These are phyloP conservation scores for Gloeophyllum trabeum DNA, from an alignment of 768 basidiomycete species.

Conservation along the genomic window DNA sequence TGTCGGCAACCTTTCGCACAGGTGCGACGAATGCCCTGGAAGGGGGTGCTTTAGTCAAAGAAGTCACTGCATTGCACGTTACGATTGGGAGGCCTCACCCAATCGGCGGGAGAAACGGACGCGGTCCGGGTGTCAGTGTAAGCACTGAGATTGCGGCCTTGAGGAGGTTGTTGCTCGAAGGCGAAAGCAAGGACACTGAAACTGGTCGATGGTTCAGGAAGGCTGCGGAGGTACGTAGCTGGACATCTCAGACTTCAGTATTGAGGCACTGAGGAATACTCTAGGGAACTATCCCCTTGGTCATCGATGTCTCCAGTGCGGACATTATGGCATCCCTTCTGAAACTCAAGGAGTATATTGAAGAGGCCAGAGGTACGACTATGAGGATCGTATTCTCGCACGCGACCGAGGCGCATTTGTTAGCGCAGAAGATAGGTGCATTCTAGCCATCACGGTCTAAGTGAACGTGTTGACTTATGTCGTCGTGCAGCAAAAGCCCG, in stretches of 20 bases:
- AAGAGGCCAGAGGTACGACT: conserved; percentile 26
- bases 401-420: conserved; percentile 52
- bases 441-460: conserved; percentile 5
- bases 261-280: conserved; percentile 4
- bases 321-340: conserved; percentile 77
- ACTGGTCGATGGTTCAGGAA: conserved; percentile 23
- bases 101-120: conserved; percentile 7
- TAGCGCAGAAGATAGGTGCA: conserved; percentile 54
- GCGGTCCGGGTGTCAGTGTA: conserved; percentile 31
- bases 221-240: conserved; percentile 18
- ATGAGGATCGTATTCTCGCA: conserved; percentile 56
- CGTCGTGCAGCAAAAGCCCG: conserved; percentile 8
- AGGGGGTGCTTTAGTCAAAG: conserved; percentile 28
- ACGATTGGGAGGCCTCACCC: conserved; percentile 19
- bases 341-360: conserved; percentile 53
- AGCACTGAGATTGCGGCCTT: conserved; percentile 77
- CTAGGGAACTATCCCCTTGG: conserved; percentile 62
- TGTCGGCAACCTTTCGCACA: conserved; percentile 32
- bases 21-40: conserved; percentile 27
- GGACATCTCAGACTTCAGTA: background rate
- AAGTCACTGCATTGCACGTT: conserved; percentile 33
- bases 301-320: conserved; percentile 64
- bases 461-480: background rate
- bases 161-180: conserved; percentile 45
- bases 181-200: conserved; percentile 19